A percentile compares a stretch with the other conserved stretches of the same genome.
Evolutionary conservation across 148 eudicot species (phyloP).

Genomic region (Fagopyrum tataricum): DNA sequence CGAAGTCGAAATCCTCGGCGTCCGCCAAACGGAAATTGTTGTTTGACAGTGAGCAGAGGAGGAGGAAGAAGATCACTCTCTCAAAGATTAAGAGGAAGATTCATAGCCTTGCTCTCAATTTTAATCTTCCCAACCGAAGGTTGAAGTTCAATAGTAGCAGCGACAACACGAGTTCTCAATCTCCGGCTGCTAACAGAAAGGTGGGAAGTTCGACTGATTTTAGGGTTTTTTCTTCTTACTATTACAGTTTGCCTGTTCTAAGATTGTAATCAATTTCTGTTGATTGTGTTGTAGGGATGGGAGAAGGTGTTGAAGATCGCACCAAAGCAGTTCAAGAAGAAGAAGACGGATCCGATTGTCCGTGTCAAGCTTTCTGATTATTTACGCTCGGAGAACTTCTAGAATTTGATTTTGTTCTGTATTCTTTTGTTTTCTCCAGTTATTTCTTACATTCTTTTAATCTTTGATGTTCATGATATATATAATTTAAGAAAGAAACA

Average conservation of each 20-base stretch:
- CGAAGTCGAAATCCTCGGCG: background rate
- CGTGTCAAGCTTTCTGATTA: constrained; percentile 18
- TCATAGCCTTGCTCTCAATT: background rate
- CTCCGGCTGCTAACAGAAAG: background rate
- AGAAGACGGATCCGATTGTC: constrained; percentile 15
- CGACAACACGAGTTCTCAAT: background rate
- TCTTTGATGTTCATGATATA: too few species aligned
- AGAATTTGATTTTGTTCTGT: background rate
- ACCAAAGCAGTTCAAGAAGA: constrained; percentile 33
- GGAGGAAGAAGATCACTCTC: constrained; percentile 18
- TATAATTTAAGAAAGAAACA: too few species aligned
- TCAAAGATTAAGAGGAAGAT: background rate
- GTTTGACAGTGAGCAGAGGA: constrained; percentile 24
- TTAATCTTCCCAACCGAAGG: constrained; percentile 4
- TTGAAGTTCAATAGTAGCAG: background rate
- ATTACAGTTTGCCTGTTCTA: constrained; percentile 24
- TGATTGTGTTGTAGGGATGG: constrained; percentile 29
- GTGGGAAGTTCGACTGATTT: background rate
- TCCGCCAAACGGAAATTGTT: constrained; percentile 24
- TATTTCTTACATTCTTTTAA: background rate
- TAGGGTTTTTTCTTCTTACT: constrained; percentile 17
- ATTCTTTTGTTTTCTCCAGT: background rate
- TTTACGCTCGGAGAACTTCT: background rate
- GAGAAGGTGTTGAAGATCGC: constrained; percentile 33
- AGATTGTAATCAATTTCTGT: constrained; percentile 13